Base-by-base conservation (phyloP, 345 rosid genomes). In the Brassica cretica region DNA sequence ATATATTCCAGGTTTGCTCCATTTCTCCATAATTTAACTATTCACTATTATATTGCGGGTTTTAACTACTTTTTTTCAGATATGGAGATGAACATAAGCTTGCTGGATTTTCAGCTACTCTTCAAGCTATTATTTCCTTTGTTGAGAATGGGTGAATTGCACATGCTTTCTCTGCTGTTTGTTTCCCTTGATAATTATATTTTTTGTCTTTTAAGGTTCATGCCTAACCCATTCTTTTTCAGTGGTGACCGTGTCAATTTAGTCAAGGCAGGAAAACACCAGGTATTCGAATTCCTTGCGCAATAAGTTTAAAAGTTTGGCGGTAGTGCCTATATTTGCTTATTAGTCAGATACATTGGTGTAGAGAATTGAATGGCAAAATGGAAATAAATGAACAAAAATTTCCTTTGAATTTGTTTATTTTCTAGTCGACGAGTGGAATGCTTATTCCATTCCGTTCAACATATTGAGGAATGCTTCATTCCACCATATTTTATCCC, bases 21-120 rank as follows among this genome's bases (percentile, higher is more conserved):
- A 53, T 74, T 79, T 73, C 9, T 62, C 51, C 63, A 30, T 74
- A 62, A 10, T 37, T 14, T 10, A 61, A 32, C 49, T 41, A 41
- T 75, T 51, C 18, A 10, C 56, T 41, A 15, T 62, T 62, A 35
- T 9, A 62, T 49, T 6, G 24, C 59, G 16, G 55, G 15, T 5
- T 46, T 46, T 46, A n/a, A 19, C 27, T 39, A 18, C 35, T 68
- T 16, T 12, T 44, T 44, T 80, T 78, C 76, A 93, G 98, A 87
- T 91, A 96, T 80, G 99, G 99, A 62, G 98, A 93, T 76, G 99
- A 93, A 64, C 97, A 93, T 87, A 96, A 90, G 84, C 93, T 96
- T 35, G 99, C 98, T 15, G 99, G 98, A 67, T 96, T 96, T 84
- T 93, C 99, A 61, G 99, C 99, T 55, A 96, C 99, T 21, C 83